Conservation (phyloP, 306 rosid genomes). For the Sphenostylis stenocarpa region DNA sequence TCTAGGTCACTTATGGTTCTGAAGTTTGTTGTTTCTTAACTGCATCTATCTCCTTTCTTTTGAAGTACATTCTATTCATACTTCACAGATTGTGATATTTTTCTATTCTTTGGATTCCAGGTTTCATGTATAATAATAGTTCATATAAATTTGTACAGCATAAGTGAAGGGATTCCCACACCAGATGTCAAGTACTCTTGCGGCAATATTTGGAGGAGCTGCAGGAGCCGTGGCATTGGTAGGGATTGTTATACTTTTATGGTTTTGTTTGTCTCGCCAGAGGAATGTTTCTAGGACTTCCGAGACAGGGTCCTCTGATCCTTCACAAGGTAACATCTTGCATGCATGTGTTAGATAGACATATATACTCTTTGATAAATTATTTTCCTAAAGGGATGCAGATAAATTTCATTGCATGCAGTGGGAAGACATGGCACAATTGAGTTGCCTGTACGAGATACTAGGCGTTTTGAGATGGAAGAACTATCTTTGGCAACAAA, state of each 20-base stretch:
- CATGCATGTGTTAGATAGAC: neutral
- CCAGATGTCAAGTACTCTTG: slow-evolving; percentile 88
- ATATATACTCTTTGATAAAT: neutral
- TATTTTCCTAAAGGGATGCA: slow-evolving; percentile 4
- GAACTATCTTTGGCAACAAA: slow-evolving; percentile 80
- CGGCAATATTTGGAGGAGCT: slow-evolving; percentile 90
- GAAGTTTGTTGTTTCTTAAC: neutral
- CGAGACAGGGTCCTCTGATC: slow-evolving; percentile 96
- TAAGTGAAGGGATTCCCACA: slow-evolving; percentile 56
- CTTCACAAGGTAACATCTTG: slow-evolving; percentile 73
- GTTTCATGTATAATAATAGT: slow-evolving; percentile 48
- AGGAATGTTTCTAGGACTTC: slow-evolving; percentile 68
- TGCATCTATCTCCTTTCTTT: neutral
- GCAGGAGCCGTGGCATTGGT: slow-evolving; percentile 98
- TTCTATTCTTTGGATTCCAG: slow-evolving; percentile 48
- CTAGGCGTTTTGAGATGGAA: slow-evolving; percentile 79
- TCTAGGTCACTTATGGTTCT: neutral
- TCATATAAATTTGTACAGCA: slow-evolving; percentile 43
- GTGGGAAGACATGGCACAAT: slow-evolving; percentile 71
- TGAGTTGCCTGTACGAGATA: slow-evolving; percentile 60
- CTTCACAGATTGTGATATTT: slow-evolving; percentile 41
- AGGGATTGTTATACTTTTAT: slow-evolving; percentile 61
- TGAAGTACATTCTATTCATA: slow-evolving; percentile 25
- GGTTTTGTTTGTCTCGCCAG: slow-evolving; percentile 55
- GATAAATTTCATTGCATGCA: slow-evolving; percentile 39